Evolutionary conservation across 257 asterid species (phyloP), one percentile per base, ranked within the genome.

Genomic region (Gentiana macrophylla): DNA sequence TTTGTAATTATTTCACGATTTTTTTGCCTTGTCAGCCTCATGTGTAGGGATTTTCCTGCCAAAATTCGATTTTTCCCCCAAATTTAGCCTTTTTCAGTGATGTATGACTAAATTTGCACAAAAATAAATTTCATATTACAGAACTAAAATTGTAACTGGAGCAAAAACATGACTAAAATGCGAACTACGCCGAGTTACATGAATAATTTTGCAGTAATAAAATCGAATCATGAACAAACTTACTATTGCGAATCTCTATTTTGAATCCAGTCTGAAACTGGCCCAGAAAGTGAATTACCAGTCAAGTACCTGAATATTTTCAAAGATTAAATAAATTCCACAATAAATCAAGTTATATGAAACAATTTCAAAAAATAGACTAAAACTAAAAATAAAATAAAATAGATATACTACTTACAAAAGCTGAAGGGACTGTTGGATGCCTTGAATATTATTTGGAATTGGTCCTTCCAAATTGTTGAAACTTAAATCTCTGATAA

Each of bases 401-500:
- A 24, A 24, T 24, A 24, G 24, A 41, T 8, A 8, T 37, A 46
- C 5, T 15, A 51, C 80, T 45, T 77, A 79, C 91, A 74, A 51
- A 49, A 4, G n/a, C 55, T 79, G 74, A 60, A 74, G 33, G 24
- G 24, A 24, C 0, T 2, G 0, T 7, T 8, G 3, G 57, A 62
- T 50, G 48, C 62, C 33, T 52, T 35, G 64, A 34, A 80, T 62
- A 70, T 70, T 24, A 24, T 24, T 41, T 32, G 84, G 81, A 56
- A 79, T 62, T 60, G 24, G 61, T 53, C 94, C 89, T 52, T 67
- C 69, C 55, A 80, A 65, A 33, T 72, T 76, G 74, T 84, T 84
- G 62, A 84, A 78, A 54, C 89, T 84, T 62, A 84, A 66, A 65
- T 84, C 94, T 55, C 94, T 84, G 72, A 52, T 70, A 51, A 49